Evolutionary conservation across 257 asterid species (phyloP).

Genomic region (Petunia axillaris): DNA sequence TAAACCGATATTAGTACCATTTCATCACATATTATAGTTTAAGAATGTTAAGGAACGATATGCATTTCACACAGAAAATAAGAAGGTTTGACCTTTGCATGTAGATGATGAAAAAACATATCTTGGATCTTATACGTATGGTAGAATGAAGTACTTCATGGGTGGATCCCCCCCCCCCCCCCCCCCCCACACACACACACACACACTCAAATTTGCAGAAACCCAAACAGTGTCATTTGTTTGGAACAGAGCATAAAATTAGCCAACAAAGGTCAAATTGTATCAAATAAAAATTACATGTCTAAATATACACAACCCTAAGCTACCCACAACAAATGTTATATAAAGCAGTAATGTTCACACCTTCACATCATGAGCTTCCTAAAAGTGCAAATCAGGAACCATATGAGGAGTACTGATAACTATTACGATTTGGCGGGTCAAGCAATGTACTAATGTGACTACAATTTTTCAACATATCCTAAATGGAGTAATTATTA

Average conservation of each 20-base stretch:
- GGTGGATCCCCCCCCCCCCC: background rate
- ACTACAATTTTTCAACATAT: background rate
- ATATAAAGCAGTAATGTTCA: background rate
- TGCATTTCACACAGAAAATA: background rate
- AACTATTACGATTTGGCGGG: background rate
- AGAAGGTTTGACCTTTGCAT: background rate
- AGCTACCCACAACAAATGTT: background rate
- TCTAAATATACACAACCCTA: background rate
- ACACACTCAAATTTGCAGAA: background rate
- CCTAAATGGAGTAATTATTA: background rate
- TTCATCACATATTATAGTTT: background rate
- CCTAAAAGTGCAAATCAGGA: slow-evolving; percentile 61
- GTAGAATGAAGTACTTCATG: background rate
- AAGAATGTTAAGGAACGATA: background rate
- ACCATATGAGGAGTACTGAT: background rate
- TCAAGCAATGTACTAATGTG: background rate
- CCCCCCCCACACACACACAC: background rate
- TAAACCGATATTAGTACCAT: background rate
- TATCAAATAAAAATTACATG: background rate
- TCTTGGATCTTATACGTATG: too few species aligned
- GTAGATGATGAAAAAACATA: background rate
- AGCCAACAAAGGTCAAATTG: background rate
- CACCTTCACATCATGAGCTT: slow-evolving; percentile 69
- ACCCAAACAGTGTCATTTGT: background rate
- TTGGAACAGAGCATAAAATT: background rate